Base-by-base conservation (phyloP, 768 basidiomycete genomes). In the Pulveroboletus frians region DNA sequence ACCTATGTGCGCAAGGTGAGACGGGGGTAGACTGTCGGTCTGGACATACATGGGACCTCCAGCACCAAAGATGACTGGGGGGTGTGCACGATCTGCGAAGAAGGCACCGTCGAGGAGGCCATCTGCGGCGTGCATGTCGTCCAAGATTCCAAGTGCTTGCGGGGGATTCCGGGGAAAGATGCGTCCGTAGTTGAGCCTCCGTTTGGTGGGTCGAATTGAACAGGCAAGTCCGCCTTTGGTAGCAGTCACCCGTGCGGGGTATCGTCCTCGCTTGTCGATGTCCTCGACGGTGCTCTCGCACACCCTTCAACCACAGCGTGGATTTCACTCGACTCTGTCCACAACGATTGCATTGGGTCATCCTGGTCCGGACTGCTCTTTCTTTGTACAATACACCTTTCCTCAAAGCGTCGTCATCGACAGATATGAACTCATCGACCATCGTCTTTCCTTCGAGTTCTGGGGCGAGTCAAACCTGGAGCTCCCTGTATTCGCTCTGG, bases 1-100 rank as follows among this genome's bases (percentile, higher is more conserved):
- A 68, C 83, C 87, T 90, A 51, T 10, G 41, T 15, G 41, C 1
- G 10, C 5, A 8, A 35, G 29, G 26, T 49, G 43, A 57, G 53
- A 35, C 18, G 17, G 30, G 47, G 30, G 47, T 26, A 5, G 15
- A 36, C 29, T 27, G 27, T 27, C 17, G 15, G 37, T 13, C 23
- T 8, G 20, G 11, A 69, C 78, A 63, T 50, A 88, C 85, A 86
- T 80, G n/a, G 82, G 79, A 5, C 87, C 86, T 14, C 83, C 84
- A 45, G 87, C 88, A 17, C 83, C 83, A 60, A 89, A 89, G 37
- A 75, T 65, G 39, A 75, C 73, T 5, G 85, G 85, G 4, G 76
- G 82, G 17, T 46, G 54, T 32, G 49, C 45, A 9, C 49, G 56
- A 53, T 57, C 62, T 17, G 47, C 37, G 21, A 44, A 51, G 26